Evolutionary conservation across 352 stramenopile genomes (phyloP), one percentile per base, ranked within the genome.

Genomic region (Plasmopara halstedii): DNA sequence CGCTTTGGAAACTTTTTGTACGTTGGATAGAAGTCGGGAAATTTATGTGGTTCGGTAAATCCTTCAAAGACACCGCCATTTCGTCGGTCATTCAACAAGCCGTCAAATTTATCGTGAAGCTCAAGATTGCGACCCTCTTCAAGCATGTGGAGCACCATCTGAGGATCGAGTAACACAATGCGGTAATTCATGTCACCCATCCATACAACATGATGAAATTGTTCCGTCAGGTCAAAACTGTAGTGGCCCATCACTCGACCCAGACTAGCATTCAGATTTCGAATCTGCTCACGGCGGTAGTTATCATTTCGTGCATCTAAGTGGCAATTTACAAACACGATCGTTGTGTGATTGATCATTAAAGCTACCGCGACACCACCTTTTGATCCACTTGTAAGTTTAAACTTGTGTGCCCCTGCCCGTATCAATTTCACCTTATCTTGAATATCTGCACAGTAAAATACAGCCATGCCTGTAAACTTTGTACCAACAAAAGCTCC

Each of bases 151-250:
- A 89, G 58, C 23, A 89, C 79, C 50, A 83, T 81, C 21, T 83
- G 64, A 31, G 76, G 72, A 42, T 87, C 73, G 42, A 88, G 33
- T 14, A 83, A 61, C 9, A 90, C 75, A 50, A 91, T 88, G 18
- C 78, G 75, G 55, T 94, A 94, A 59, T 93, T 93, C 60, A 94
- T 73, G 43, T 95, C 82, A 14, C 84, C 84, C 73, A 91, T 90
- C 84, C 84, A 95, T 6, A 95, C 70, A 2, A 95, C 73, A 46
- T 95, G 82, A 62, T 95, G 82, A 56, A 94, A 92, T 53, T 93
- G 76, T 53, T 91, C 73, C 5, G 76, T 91, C 8, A 95, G 46
- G 41, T 93, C 80, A 39, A 88, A 93, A 47, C 61, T 83, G 41
- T 67, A 60, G 46, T 88, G 75, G 11, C 82, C 84, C 70, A 95